phyloP scores from a whole-genome alignment of 2,329 filamentous ascomycete genomes.

The Zymoseptoria pseudotritici region DNA sequence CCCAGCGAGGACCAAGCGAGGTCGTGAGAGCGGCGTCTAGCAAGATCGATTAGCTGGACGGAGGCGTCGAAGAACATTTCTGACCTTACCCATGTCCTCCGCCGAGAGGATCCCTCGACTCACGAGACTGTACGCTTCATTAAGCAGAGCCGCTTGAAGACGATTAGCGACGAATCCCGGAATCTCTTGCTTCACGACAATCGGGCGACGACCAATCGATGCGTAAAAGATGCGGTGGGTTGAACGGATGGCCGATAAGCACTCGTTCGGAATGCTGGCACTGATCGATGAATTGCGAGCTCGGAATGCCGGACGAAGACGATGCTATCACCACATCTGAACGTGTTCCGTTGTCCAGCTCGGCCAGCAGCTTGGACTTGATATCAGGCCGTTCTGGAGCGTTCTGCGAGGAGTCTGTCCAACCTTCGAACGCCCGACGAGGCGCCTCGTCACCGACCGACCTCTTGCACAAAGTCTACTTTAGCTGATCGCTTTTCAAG shows the following conservation, averaged over 20 bases:
- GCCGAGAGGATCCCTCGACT: slow-evolving; percentile 27
- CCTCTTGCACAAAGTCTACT: slow-evolving; percentile 33
- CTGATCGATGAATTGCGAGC: slow-evolving; percentile 8
- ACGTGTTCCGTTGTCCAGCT: slow-evolving; percentile 28
- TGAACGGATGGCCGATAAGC: slow-evolving; percentile 43
- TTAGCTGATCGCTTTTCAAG: slow-evolving; percentile 7
- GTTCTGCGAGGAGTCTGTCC: not conserved
- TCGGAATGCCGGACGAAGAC: slow-evolving; percentile 9
- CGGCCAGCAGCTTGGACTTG: slow-evolving; percentile 33
- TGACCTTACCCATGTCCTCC: slow-evolving; percentile 24
- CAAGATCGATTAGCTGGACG: slow-evolving; percentile 1
- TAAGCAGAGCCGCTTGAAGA: slow-evolving; percentile 35
- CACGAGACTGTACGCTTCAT: slow-evolving; percentile 33
- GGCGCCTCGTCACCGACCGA: slow-evolving; percentile 6
- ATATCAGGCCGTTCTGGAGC: slow-evolving; percentile 34
- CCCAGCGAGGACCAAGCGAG: slow-evolving; percentile 16
- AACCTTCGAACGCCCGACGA: not conserved
- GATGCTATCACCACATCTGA: slow-evolving; percentile 33
- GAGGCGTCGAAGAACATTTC: slow-evolving; percentile 4
- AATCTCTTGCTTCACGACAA: slow-evolving; percentile 36
- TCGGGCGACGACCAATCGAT: slow-evolving; percentile 34
- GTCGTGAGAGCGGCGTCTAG: slow-evolving; percentile 15
- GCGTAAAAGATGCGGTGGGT: slow-evolving; percentile 43
- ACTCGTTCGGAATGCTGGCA: slow-evolving; percentile 29
- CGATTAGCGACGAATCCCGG: slow-evolving; percentile 41